These are phyloP conservation scores for Ramaria sp. DNA, from an alignment of 768 basidiomycete genomes.

Conservation along the genomic window DNA sequence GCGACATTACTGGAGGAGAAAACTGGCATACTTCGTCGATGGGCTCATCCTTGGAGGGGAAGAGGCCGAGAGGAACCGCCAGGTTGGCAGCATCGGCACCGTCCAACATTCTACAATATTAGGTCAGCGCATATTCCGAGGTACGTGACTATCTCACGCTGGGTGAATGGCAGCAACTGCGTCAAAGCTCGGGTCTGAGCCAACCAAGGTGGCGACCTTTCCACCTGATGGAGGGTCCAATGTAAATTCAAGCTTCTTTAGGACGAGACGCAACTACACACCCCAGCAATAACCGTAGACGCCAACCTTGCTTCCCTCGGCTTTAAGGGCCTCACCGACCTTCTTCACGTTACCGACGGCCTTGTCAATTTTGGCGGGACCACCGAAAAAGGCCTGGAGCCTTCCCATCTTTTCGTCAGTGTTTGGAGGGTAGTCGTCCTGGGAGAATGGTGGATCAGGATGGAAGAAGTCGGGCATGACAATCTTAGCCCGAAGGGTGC, in stretches of 20 bases:
- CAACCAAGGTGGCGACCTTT: slow-evolving; percentile 36
- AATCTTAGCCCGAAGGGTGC: slow-evolving; percentile 40
- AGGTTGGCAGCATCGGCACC: slow-evolving; percentile 40
- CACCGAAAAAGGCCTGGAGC: slow-evolving; percentile 48
- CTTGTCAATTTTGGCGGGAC: slow-evolving; percentile 33
- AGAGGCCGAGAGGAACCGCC: slow-evolving; percentile 42
- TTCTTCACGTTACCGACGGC: slow-evolving; percentile 30
- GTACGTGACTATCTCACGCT: slow-evolving; percentile 30
- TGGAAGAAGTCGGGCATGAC: slow-evolving; percentile 64
- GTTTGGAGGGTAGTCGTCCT: slow-evolving; percentile 42
- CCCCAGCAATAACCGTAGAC: slow-evolving; percentile 52
- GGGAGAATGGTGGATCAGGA: slow-evolving; percentile 36
- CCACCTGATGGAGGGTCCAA: slow-evolving; percentile 25
- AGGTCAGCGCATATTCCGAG: not conserved
- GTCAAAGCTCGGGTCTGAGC: slow-evolving; percentile 32
- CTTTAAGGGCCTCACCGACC: slow-evolving; percentile 33
- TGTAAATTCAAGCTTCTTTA: slow-evolving; percentile 6
- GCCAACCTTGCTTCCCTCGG: slow-evolving; percentile 34
- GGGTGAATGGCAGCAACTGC: slow-evolving; percentile 46
- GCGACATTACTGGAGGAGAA: not conserved
- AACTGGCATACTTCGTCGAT: slow-evolving; percentile 34
- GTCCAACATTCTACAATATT: slow-evolving; percentile 34
- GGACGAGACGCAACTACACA: slow-evolving; percentile 14
- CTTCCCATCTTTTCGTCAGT: slow-evolving; percentile 40
- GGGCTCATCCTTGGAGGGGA: slow-evolving; percentile 50